These are phyloP conservation scores for Petasospora fabianii DNA, from an alignment of 1,139 yeast genomes.

Conservation along the genomic window DNA sequence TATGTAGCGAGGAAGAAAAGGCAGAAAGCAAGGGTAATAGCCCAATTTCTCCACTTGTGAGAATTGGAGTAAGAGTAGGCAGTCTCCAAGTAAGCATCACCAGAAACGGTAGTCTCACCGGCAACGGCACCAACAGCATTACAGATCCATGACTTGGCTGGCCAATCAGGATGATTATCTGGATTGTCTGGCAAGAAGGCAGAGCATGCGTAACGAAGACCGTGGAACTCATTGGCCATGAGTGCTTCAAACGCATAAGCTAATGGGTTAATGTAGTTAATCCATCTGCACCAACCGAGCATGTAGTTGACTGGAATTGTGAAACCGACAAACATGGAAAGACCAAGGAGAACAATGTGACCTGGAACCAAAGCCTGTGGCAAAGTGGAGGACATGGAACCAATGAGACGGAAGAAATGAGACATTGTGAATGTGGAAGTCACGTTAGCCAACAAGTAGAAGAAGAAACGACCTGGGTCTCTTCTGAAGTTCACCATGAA, in stretches of 20 bases:
- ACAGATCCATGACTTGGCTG: slow-evolving; percentile 51
- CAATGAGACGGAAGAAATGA: slow-evolving; percentile 67
- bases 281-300: slow-evolving; percentile 81
- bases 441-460: slow-evolving; percentile 53
- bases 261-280: slow-evolving; percentile 68
- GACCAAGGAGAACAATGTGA: slow-evolving; percentile 52
- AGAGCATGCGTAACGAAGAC: slow-evolving; percentile 41
- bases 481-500: slow-evolving; percentile 67
- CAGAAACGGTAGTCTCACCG: slow-evolving; percentile 52
- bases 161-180: slow-evolving; percentile 35
- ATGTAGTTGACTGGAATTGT: slow-evolving; percentile 63
- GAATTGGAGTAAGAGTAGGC: slow-evolving; percentile 51
- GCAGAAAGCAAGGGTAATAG: slow-evolving; percentile 46
- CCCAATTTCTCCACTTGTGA: slow-evolving; percentile 84
- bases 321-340: slow-evolving; percentile 75
- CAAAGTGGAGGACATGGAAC: slow-evolving; percentile 56
- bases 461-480: slow-evolving; percentile 66
- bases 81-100: slow-evolving; percentile 53
- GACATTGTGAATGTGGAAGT: slow-evolving; percentile 62
- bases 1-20: slow-evolving; percentile 32
- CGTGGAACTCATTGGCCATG: slow-evolving; percentile 51
- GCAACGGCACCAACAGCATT: slow-evolving; percentile 58
- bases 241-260: slow-evolving; percentile 67
- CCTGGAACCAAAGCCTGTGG: slow-evolving; percentile 76
- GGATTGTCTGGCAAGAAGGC: slow-evolving; percentile 42